These are phyloP conservation scores for Cladosporium sp. DNA, from an alignment of 2,329 filamentous ascomycete genomes.

Conservation along the genomic window DNA sequence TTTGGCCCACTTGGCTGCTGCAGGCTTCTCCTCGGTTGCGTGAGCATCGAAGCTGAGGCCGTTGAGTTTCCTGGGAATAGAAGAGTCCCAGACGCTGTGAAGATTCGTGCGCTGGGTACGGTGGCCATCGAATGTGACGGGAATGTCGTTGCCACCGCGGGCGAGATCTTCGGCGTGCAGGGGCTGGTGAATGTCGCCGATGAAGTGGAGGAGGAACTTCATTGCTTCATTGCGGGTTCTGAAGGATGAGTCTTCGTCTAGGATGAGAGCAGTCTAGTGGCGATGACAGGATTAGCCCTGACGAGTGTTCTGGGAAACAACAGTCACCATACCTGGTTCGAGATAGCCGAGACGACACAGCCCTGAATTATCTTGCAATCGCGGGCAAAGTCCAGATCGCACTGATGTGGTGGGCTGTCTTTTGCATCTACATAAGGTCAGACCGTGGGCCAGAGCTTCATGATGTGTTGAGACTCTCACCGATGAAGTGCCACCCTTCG, in stretches of 20 bases:
- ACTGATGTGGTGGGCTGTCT: constrained; percentile 41
- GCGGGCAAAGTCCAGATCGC: constrained; percentile 46
- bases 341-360: constrained; percentile 51
- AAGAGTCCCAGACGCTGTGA: constrained; percentile 37
- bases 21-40: constrained; percentile 6
- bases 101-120: constrained; percentile 35
- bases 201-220: constrained; percentile 49
- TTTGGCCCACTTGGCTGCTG: not conserved
- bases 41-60: constrained; percentile 5
- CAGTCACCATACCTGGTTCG: constrained; percentile 17
- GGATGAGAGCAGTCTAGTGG: constrained; percentile 45
- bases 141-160: constrained; percentile 42
- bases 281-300: not conserved
- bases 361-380: constrained; percentile 47
- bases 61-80: constrained; percentile 1
- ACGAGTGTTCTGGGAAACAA: not conserved
- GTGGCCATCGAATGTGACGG: constrained; percentile 39
- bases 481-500: constrained; percentile 10
- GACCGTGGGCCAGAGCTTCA: not conserved
- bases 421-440: constrained; percentile 51
- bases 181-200: constrained; percentile 63
- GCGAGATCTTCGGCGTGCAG: constrained; percentile 53
- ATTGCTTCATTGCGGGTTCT: constrained; percentile 38
- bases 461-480: not conserved
- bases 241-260: constrained; percentile 24